Base-by-base conservation (phyloP, 1,284 basidiomycete genomes). In the Puccinia brachypodii region DNA sequence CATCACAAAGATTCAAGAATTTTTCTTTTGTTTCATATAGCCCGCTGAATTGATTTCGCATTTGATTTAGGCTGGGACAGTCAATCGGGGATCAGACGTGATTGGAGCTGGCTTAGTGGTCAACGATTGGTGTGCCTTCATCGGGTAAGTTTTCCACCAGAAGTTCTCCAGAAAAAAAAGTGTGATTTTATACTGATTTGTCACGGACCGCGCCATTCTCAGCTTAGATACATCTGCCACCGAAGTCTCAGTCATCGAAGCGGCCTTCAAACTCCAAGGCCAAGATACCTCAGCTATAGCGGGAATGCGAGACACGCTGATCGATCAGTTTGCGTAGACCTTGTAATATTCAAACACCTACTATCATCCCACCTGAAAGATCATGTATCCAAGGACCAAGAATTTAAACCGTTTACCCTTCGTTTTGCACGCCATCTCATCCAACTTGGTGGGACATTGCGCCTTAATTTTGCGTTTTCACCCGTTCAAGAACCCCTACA, bases 91-190 rank as follows among this genome's bases (percentile, higher is more conserved):
- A 85, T 97, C 95, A 72, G 96, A 98, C 85, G 94, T 99, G 62
- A 93, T 99, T 84, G 97, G 97, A 72, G 97, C 96, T 8, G 97
- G 97, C 33, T 89, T 99, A 73, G 94, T 99, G 81, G 97, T 98
- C 82, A 99, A 99, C 86, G 96, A 99, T 87, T 99, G 96, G 95
- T 95, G 93, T 88, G 96, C 97, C 22, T 99, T 99, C 88, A 94
- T 94, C 40, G 95, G 95, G 58, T 73, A 53, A 58, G 71, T 66
- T 84, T 84, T 22, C 14, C 3, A 4, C 14, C 38, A 25, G 33
- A 36, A 3, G 33, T 85, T 85, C 33, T 31, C 47, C 14, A 40
- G 1, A 4, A 47, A 22, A 66, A 33, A 25, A 40, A 44, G 25
- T 0, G 16, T 33, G n/a, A 22, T 33, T 31, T 31, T 22, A 47